Base-by-base conservation (phyloP, 345 rosid genomes). In the Syzygium grande region DNA sequence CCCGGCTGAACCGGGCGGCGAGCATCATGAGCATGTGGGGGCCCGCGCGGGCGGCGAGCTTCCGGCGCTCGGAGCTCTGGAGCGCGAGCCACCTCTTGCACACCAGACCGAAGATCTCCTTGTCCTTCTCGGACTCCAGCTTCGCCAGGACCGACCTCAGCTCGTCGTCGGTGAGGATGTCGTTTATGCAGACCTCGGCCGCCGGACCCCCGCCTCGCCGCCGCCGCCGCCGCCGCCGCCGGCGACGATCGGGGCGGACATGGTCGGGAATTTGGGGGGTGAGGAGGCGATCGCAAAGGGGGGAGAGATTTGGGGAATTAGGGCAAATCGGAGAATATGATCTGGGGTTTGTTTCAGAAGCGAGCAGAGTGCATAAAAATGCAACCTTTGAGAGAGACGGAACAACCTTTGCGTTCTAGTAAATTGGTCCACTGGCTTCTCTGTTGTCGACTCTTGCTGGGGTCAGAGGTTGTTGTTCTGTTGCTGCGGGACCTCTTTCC, bases 51-150 rank as follows among this genome's bases (percentile, higher is more conserved):
- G 94, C 97, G 9, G 97, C 94, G 58, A 98, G 94, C 92, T 93
- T 95, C 95, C 90, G 96, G 93, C 99, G 92, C 90, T 94, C 98
- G 2, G 95, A 92, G 90, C 99, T 97, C 95, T 97, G 98, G 88
- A 97, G 91, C 86, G 88, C 78, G 51, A 97, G 92, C 99, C 99
- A 96, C 89, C 95, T 89, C 94, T 96, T 95, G 90, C 99, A 98
- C 25, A 98, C 99, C 93, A 96, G 90, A 34, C 99, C 96, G 78
- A 95, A 96, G 63, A 91, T 92, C 92, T 95, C 99, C 94, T 93
- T 96, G 90, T 95, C 99, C 90, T 92, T 93, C 15, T 95, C 97
- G 85, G 78, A 88, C 51, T 94, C 98, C 34, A 96, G 93, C 93
- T 91, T 93, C 8, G 93, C 91, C 90, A 95, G 89, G 54, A 96